phyloP scores from a whole-genome alignment of 1,284 basidiomycete genomes.

The Cystobasidium pallidum region DNA sequence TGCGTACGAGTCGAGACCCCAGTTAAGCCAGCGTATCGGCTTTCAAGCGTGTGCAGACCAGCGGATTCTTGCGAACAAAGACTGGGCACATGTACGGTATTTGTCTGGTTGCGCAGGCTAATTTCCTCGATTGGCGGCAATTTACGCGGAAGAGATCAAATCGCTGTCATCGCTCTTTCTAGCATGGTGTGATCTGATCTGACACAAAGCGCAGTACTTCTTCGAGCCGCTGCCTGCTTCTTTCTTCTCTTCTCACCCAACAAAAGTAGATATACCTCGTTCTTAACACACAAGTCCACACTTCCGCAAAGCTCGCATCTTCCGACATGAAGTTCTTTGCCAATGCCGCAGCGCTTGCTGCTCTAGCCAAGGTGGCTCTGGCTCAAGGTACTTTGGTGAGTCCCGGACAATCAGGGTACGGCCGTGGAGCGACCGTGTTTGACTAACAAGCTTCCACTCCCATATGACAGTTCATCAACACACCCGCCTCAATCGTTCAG shows the following conservation, averaged over 20 bases:
- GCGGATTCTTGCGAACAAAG: too few species aligned
- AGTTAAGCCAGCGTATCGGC: too few species aligned
- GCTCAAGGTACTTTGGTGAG: conserved; percentile 31
- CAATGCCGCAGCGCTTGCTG: conserved; percentile 14
- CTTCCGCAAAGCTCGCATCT: not conserved
- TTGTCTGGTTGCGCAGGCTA: conserved; percentile 2
- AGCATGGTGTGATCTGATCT: conserved; percentile 8
- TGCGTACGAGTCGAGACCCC: not conserved
- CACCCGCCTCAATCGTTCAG: conserved; percentile 38
- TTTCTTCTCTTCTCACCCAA: conserved; percentile 9
- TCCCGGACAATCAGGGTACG: too few species aligned
- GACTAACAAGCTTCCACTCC: not conserved
- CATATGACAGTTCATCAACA: conserved; percentile 37
- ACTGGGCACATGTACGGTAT: not conserved
- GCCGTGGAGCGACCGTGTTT: too few species aligned
- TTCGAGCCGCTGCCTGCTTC: not conserved
- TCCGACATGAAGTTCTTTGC: conserved; percentile 37
- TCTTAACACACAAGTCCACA: not conserved
- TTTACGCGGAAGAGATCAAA: conserved; percentile 10
- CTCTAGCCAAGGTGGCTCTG: conserved; percentile 19
- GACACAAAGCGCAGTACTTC: conserved; percentile 10
- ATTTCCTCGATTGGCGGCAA: conserved; percentile 19
- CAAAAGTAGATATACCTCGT: not conserved
- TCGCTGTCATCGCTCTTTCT: conserved; percentile 15
- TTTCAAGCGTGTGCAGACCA: too few species aligned